A percentile compares a stretch with the other conserved stretches of the same genome.
Evolutionary conservation across 768 basidiomycete genomes (phyloP).

Genomic region (Phaeolepiota aurea): DNA sequence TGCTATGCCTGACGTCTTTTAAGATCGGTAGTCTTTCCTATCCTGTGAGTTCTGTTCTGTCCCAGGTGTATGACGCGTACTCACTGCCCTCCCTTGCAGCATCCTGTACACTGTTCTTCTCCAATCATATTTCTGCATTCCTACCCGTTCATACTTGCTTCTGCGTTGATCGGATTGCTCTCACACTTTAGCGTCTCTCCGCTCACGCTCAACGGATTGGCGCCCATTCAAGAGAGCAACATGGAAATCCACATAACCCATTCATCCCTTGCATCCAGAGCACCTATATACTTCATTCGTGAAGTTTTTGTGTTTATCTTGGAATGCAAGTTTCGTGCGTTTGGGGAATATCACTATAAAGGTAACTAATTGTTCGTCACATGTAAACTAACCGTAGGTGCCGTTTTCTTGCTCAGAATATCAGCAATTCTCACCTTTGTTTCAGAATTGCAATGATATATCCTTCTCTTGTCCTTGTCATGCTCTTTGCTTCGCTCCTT

Average conservation of each 20-base stretch:
- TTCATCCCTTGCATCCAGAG: slow-evolving; percentile 5
- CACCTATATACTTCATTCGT: slow-evolving; percentile 5
- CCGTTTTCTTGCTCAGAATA: too few species aligned
- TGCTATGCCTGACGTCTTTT: slow-evolving; percentile 5
- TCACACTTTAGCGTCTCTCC: slow-evolving; percentile 88
- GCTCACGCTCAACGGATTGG: slow-evolving; percentile 49
- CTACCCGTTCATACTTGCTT: too few species aligned
- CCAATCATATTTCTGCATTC: neutral
- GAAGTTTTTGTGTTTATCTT: neutral
- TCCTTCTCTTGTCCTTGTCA: neutral
- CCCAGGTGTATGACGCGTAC: neutral
- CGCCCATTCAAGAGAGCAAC: slow-evolving; percentile 85
- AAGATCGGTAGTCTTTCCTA: slow-evolving; percentile 27
- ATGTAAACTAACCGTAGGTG: too few species aligned
- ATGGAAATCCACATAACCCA: slow-evolving; percentile 23
- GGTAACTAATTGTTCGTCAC: neutral
- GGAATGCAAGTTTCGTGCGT: neutral
- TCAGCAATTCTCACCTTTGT: neutral
- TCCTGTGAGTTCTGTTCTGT: neutral
- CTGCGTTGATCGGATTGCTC: too few species aligned
- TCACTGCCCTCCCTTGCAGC: neutral
- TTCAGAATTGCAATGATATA: too few species aligned
- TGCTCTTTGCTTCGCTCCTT: slow-evolving; percentile 52
- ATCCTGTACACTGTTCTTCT: neutral
- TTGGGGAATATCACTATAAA: neutral